Percentiles rank a stretch among this genome's conserved stretches.
Conservation (phyloP, 495 filamentous ascomycete species). For the Penicillium coffeae region DNA sequence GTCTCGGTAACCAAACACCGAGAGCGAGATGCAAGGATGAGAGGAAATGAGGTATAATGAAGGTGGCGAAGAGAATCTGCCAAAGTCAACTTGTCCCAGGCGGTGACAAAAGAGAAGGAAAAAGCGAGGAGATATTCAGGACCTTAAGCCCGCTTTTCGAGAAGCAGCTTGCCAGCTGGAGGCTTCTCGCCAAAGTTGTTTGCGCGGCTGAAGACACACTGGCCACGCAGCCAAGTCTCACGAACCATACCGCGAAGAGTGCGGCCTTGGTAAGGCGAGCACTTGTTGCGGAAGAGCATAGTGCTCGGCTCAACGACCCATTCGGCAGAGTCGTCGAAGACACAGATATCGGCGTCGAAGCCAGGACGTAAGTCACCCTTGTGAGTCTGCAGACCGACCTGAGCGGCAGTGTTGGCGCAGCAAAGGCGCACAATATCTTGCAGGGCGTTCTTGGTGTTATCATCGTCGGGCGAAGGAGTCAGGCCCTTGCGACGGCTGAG, state of each 20-base stretch:
- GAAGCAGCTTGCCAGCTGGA: constrained; percentile 57
- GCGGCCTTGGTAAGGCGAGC: constrained; percentile 86
- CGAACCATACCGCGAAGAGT: constrained; percentile 73
- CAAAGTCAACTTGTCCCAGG: constrained; percentile 15
- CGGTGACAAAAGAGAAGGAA: constrained; percentile 8
- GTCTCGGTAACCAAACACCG: constrained; percentile 13
- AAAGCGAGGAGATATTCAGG: constrained; percentile 15
- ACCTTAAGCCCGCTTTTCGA: constrained; percentile 52
- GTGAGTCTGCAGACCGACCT: constrained; percentile 77
- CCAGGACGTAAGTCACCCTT: constrained; percentile 84
- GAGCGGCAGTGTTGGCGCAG: constrained; percentile 79
- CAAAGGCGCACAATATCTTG: constrained; percentile 82
- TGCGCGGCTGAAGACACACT: constrained; percentile 63
- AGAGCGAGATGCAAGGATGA: constrained; percentile 13
- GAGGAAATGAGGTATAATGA: neutral
- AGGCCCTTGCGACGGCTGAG: constrained; percentile 53
- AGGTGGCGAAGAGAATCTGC: constrained; percentile 8
- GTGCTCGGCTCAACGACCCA: constrained; percentile 64
- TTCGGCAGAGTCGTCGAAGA: constrained; percentile 80
- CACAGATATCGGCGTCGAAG: constrained; percentile 86
- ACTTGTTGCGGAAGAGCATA: constrained; percentile 96
- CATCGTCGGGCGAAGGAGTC: constrained; percentile 35
- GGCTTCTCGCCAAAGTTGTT: constrained; percentile 58
- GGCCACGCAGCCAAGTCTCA: constrained; percentile 87
- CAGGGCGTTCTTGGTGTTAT: constrained; percentile 45